Base-by-base conservation (phyloP, 208 protist genomes). In the Wallacemonas sp. region DNA sequence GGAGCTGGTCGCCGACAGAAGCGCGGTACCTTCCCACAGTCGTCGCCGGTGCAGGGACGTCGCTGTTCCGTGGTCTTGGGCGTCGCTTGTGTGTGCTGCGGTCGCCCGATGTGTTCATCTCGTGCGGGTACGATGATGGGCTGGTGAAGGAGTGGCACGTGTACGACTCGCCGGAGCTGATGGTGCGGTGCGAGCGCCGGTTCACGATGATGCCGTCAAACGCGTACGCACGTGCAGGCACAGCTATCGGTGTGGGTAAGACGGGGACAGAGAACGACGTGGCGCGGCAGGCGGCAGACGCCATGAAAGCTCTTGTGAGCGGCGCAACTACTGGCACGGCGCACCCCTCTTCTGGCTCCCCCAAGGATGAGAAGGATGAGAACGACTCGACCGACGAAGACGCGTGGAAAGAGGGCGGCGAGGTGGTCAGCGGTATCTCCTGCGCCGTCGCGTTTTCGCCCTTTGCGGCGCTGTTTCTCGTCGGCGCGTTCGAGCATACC, bases 71-170 rank as follows among this genome's bases (percentile, higher is more conserved):
- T 8, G 79, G 79, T 8, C 47, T 92, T 31, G 75, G 77, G 3
- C 75, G 81, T 0, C 76, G 86, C 27, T 3, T 92, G 26, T 83
- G 70, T 42, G 68, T 84, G 44, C 56, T 95, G 58, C 85, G 80
- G 31, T 26, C 68, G 4, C 85, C 86, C 3, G 85, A 90, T 68
- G 73, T 90, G 12, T 92, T 95, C 55, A 19, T 92, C 21, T 80
- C 83, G 4, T 82, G 73, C 64, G 81, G 78, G 24, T 89, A 82
- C 56, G 78, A 95, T 36, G 80, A 90, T 44, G 83, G 81, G 17
- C 22, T 95, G 12, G 70, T 95, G 63, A 80, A 71, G 66, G 89
- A 95, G 77, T 95, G 89, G 86, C 89, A 95, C 71, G 61, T 95
- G 45, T 91, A 92, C 72, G 83, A 90, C 41, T 75, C 84, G 60